Percentiles rank a stretch among this genome's conserved stretches.
Conservation (phyloP, 768 basidiomycete genomes). For the Coprinellus micaceus region DNA sequence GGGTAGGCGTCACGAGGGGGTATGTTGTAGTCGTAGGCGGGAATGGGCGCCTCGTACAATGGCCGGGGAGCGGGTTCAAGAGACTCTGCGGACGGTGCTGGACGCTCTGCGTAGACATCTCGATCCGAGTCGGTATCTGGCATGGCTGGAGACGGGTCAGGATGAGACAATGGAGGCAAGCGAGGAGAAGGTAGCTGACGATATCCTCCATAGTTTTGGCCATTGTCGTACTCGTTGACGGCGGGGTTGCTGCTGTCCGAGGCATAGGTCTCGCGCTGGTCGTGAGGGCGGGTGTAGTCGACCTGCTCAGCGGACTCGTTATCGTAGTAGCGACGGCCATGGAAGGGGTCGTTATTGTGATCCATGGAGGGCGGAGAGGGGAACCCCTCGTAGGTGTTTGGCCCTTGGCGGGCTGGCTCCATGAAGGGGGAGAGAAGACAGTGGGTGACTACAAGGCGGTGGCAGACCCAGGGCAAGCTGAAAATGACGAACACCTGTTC, state of each 20-base stretch:
- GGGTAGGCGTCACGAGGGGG: slow-evolving; percentile 81
- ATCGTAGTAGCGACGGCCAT: slow-evolving; percentile 60
- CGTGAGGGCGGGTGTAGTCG: slow-evolving; percentile 54
- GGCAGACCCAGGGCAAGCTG: slow-evolving; percentile 10
- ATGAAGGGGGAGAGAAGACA: slow-evolving; percentile 17
- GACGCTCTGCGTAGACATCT: slow-evolving; percentile 66
- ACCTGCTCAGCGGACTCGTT: slow-evolving; percentile 64
- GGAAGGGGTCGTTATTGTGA: slow-evolving; percentile 68
- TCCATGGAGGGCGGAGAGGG: slow-evolving; percentile 57
- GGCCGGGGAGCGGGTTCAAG: slow-evolving; percentile 48
- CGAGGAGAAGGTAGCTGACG: slow-evolving; percentile 35
- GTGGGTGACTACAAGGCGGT: slow-evolving; percentile 9
- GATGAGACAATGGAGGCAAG: slow-evolving; percentile 20
- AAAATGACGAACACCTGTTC: slow-evolving; percentile 13
- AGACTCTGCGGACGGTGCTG: slow-evolving; percentile 74
- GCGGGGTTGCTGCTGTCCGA: slow-evolving; percentile 69
- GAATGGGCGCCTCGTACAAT: slow-evolving; percentile 62
- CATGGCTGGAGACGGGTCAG: slow-evolving; percentile 43
- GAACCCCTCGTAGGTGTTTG: slow-evolving; percentile 60
- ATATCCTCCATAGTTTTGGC: slow-evolving; percentile 65
- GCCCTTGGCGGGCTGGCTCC: slow-evolving; percentile 48
- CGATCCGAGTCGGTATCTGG: slow-evolving; percentile 85
- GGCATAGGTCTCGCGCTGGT: slow-evolving; percentile 53
- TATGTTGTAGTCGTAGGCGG: slow-evolving; percentile 64
- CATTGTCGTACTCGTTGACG: slow-evolving; percentile 67